Percentiles rank a stretch among this genome's conserved stretches.
Conservation (phyloP, 1,284 basidiomycete genomes). For the Meira miltonrushii region DNA sequence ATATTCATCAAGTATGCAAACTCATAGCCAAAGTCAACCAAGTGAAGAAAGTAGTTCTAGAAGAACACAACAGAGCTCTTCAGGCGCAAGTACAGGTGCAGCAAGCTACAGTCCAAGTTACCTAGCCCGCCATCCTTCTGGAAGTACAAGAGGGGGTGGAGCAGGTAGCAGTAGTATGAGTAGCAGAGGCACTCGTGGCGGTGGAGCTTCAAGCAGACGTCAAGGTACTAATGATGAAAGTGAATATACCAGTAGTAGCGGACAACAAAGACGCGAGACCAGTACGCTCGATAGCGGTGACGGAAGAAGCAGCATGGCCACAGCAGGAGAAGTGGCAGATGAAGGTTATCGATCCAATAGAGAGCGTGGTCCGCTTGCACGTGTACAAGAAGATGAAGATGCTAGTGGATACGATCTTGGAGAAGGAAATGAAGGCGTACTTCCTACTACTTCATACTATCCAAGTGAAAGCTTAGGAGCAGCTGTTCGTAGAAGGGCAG, state of each 20-base stretch:
- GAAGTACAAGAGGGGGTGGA: slow-evolving; percentile 25
- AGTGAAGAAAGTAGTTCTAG: slow-evolving; percentile 22
- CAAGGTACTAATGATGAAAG: background rate
- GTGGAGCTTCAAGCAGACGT: slow-evolving; percentile 5
- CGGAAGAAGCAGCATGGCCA: slow-evolving; percentile 23
- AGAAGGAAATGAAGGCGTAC: background rate
- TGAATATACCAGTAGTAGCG: background rate
- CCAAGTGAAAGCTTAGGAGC: slow-evolving; percentile 25
- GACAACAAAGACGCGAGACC: slow-evolving; percentile 10
- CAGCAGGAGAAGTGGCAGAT: slow-evolving; percentile 19
- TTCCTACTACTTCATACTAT: slow-evolving; percentile 18
- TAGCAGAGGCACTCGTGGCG: slow-evolving; percentile 6
- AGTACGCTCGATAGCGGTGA: slow-evolving; percentile 5
- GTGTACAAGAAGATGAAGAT: slow-evolving; percentile 18
- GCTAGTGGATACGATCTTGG: background rate
- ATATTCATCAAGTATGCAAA: slow-evolving; percentile 24
- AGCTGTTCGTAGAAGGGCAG: slow-evolving; percentile 20
- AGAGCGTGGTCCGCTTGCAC: slow-evolving; percentile 16
- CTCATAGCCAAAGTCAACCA: slow-evolving; percentile 22
- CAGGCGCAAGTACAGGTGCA: slow-evolving; percentile 26
- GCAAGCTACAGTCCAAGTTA: slow-evolving; percentile 32
- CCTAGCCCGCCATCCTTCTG: slow-evolving; percentile 24
- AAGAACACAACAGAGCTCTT: slow-evolving; percentile 19
- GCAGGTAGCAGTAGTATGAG: slow-evolving; percentile 8
- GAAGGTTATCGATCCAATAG: background rate